These are phyloP conservation scores for Parathielavia hyrcaniae DNA, from an alignment of 495 filamentous ascomycete species.

Conservation along the genomic window DNA sequence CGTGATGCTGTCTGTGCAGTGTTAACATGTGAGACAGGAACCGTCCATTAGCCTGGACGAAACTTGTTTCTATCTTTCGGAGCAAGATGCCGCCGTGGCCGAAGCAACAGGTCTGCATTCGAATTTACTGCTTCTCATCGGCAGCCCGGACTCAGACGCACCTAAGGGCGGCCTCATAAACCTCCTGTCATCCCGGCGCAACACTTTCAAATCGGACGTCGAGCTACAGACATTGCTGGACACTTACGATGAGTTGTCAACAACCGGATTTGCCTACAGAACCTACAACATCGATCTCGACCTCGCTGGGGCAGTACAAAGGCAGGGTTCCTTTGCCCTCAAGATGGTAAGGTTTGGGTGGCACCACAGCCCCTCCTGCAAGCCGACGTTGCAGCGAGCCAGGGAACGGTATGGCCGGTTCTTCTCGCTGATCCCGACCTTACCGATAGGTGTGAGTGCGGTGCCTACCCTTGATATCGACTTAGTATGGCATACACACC, in stretches of 20 bases:
- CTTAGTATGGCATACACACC: background rate
- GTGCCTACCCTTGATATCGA: background rate
- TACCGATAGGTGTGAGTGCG: background rate
- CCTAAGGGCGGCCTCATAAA: background rate
- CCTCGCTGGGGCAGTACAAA: background rate
- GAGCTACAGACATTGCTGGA: background rate
- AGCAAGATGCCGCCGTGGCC: background rate
- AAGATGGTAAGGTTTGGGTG: background rate
- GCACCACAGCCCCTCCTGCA: background rate
- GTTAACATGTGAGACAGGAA: background rate
- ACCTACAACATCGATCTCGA: background rate
- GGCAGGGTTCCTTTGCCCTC: background rate
- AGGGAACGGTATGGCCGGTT: background rate
- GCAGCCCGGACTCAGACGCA: background rate
- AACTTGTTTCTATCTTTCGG: background rate
- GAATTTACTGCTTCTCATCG: background rate
- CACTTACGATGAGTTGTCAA: background rate
- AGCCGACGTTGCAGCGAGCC: background rate
- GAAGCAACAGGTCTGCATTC: background rate
- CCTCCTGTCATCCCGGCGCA: background rate
- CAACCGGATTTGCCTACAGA: background rate
- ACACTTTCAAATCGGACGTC: background rate
- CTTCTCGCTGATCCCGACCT: background rate
- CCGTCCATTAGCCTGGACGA: background rate
- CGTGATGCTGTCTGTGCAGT: background rate